Base-by-base conservation (phyloP, 768 basidiomycete species). In the Pisolithus sp. region DNA sequence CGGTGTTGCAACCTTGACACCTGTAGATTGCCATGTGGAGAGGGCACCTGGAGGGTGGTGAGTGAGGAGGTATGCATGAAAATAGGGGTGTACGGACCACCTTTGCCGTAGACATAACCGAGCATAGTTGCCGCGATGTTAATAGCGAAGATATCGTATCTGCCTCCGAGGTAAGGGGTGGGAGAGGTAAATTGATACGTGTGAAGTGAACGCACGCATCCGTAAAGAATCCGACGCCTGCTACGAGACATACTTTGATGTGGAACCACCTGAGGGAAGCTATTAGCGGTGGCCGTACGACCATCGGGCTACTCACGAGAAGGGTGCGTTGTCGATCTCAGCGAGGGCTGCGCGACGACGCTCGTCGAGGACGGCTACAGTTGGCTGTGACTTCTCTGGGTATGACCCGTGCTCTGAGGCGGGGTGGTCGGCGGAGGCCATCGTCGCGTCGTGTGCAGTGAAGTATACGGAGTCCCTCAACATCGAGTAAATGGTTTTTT, bases 211-310 rank as follows among this genome's bases (percentile, higher is more conserved):
- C 78, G 59, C 57, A 83, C 79, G 85, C 82, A 71, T 89, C 91
- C 46, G 92, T 92, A 75, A 93, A 94, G 77, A 94, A 93, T 24
- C 92, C 92, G 9, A 86, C 86, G 59, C 92, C 89, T 2, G 89
- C 73, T 10, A 79, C 79, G 51, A 81, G 57, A 59, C 80, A 81
- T 54, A 84, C 77, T 67, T 90, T 92, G 51, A 85, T 82, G 60
- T 93, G 92, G 73, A 92, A 93, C 83, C 85, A 88, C 7, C 86
- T 87, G 51, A 2, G 37, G 40, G 51, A 31, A 52, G 38, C 52
- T 46, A 42, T 18, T 20, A 36, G 24, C 10, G 5, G 18, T 47
- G 46, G 9, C 20, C 7, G 8, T 6, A 15, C 7, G 17, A 28
- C 46, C 46, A 36, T 4, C 38, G 30, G 41, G 45, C 50, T 65